Evolutionary conservation across 106 monocot species (phyloP), one percentile per base, ranked within the genome.

Genomic region (Narthecium ossifragum): DNA sequence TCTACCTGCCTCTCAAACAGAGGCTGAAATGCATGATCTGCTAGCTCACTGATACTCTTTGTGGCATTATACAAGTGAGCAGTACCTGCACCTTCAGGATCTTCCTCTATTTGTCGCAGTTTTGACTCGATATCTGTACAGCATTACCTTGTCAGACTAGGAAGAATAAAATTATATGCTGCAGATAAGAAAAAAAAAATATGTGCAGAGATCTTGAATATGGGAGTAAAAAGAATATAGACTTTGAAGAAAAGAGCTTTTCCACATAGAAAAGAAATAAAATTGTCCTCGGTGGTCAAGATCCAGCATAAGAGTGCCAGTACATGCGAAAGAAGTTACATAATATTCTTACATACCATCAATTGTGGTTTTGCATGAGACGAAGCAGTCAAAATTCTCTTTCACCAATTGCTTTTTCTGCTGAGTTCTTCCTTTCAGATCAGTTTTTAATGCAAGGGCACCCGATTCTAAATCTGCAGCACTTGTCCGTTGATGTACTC

Each of bases 331-430:
- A n/a, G n/a, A 59, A 7, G 12, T 40, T 48, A 10, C 11, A 61
- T 52, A 8, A 26, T 32, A 41, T 53, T 14, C 2, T 50, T 17
- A 26, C 58, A 46, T 82, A 98, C 98, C 98, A 70, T 98, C 98
- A 51, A 98, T 98, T 23, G 98, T 98, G 27, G 83, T 98, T 70
- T 98, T 98, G 84, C 98, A 98, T 27, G 98, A 98, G 2, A 98
- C 87, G 64, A 91, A 98, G 68, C 98, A 98, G 59, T 98, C 98
- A 79, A 98, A 98, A 62, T 98, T 98, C 65, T 98, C 98, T 73
- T 98, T 98, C 18, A 98, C 98, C 57, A 98, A 64, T 46, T 91
- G 83, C 68, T 98, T 98, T 57, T 84, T 98, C 63, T 98, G 80
- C 65, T 91, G 86, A 24, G 98, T 98, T 69, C 98, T 81, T 61